Base-by-base conservation (phyloP, 2,329 filamentous ascomycete genomes). In the Ciborinia camelliae region DNA sequence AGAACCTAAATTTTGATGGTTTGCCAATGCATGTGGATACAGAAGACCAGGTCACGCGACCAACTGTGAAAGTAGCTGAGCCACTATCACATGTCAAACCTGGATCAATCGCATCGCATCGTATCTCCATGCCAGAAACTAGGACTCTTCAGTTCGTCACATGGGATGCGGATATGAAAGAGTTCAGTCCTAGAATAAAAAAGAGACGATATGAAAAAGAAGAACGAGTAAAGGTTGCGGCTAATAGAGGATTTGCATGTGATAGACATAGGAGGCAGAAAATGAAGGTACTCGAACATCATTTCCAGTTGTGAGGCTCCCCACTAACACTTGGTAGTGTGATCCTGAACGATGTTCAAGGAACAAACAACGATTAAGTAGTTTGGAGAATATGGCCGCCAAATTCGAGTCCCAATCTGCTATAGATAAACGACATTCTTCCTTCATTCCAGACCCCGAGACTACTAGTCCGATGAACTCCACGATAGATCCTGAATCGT, bases 221-320 rank as follows among this genome's bases (percentile, higher is more conserved):
- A 20, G 68, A 69, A 30, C 53, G 62, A 15, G 63, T 64, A 30
- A 68, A 65, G 23, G 67, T 69, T 18, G 67, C 68, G 8, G 65
- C 63, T 14, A 69, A 69, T 62, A 43, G 68, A 61, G 68, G 67
- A 18, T 66, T 64, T 48, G 68, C 65, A 64, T 69, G 68, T 68
- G 65, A 65, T 14, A 26, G 58, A 48, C 68, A 68, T 65, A 58
- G 65, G 12, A 65, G 48, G 26, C 60, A 64, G 45, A 69, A 69
- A 30, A 64, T 68, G 57, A 69, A 69, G 57, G 68, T 68, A 65
- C 4, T 48, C 50, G 20, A 37, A 47, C 7, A 39, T n/a, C 52
- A 58, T 18, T 35, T 26, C 41, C n/a, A 35, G 10, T 26, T 26
- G 15, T 47, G 7, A 58, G 41, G 14, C n/a, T 45, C 5, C 18